These are phyloP conservation scores for Asterella californica DNA, from an alignment of 225 moss, liverwort and hornwort species.

Conservation along the genomic window DNA sequence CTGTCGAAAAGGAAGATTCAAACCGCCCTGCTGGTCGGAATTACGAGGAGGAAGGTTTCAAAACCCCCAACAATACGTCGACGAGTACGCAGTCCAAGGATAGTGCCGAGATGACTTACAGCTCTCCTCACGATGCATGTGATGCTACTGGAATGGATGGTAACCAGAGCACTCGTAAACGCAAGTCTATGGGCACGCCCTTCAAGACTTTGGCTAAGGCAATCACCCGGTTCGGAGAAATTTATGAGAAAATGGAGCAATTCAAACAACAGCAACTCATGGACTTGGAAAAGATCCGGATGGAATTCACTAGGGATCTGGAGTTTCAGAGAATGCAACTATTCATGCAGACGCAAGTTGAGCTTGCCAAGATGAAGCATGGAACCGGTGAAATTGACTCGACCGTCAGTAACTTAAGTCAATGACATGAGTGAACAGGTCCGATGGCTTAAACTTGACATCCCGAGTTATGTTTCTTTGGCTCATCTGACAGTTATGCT, in stretches of 20 bases:
- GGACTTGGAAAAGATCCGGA: constrained; percentile 50
- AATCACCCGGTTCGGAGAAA: constrained; percentile 46
- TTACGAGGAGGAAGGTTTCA: constrained; percentile 23
- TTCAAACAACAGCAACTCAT: constrained; percentile 47
- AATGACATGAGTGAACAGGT: not conserved
- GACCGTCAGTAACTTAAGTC: constrained; percentile 12
- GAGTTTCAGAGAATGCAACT: constrained; percentile 55
- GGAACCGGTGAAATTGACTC: constrained; percentile 13
- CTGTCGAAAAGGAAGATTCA: constrained; percentile 24
- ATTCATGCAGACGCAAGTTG: constrained; percentile 55
- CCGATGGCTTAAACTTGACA: not conserved
- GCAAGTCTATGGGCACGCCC: constrained; percentile 32
- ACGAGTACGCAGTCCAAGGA: constrained; percentile 31
- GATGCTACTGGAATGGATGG: constrained; percentile 15
- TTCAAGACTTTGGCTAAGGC: constrained; percentile 44
- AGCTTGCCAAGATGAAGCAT: constrained; percentile 56
- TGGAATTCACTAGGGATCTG: constrained; percentile 52
- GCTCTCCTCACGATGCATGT: constrained; percentile 9
- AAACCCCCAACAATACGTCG: constrained; percentile 27
- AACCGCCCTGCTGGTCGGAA: not conserved
- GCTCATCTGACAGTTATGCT: not conserved
- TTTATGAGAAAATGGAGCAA: constrained; percentile 52
- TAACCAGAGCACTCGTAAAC: constrained; percentile 31
- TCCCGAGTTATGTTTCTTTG: not conserved
- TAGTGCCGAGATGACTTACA: constrained; percentile 29